phyloP scores from a whole-genome alignment of 495 filamentous ascomycete genomes.

The Aspergillus indologenus region DNA sequence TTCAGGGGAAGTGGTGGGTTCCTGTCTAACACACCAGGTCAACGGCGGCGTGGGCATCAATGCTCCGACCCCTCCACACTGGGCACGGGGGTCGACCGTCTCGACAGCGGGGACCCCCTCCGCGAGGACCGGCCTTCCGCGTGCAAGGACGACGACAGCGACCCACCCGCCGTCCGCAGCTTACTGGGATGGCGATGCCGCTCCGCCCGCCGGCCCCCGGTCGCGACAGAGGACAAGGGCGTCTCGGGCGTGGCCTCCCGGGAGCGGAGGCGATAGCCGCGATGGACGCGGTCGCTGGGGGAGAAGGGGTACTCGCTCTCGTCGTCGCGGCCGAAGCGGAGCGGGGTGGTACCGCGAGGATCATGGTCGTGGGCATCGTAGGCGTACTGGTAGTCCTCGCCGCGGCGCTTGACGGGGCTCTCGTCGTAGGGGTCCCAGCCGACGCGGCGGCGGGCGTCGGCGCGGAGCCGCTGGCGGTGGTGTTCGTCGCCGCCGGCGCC shows the following conservation, averaged over 20 bases:
- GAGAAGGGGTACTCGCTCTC: slow-evolving; percentile 27
- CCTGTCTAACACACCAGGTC: too few species aligned
- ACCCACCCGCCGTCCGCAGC: slow-evolving; percentile 10
- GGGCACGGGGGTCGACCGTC: slow-evolving; percentile 17
- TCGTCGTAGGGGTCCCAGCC: slow-evolving; percentile 88
- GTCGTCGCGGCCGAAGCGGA: slow-evolving; percentile 22
- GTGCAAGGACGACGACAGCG: slow-evolving; percentile 27
- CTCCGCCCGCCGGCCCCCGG: not conserved
- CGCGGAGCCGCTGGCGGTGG: slow-evolving; percentile 64
- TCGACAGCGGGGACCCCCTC: slow-evolving; percentile 30
- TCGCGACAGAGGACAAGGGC: slow-evolving; percentile 21
- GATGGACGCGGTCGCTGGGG: slow-evolving; percentile 27
- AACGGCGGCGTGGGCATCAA: too few species aligned
- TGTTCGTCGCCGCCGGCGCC: slow-evolving; percentile 70
- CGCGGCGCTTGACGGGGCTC: slow-evolving; percentile 61
- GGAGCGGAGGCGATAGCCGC: slow-evolving; percentile 36
- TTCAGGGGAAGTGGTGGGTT: too few species aligned
- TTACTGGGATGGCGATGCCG: not conserved
- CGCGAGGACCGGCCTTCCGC: slow-evolving; percentile 12
- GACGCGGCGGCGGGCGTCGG: slow-evolving; percentile 71
- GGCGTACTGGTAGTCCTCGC: slow-evolving; percentile 58
- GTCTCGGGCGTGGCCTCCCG: slow-evolving; percentile 42
- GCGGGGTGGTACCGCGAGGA: slow-evolving; percentile 23
- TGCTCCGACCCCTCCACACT: slow-evolving; percentile 9
- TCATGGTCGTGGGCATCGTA: slow-evolving; percentile 4